phyloP scores from a whole-genome alignment of 371 early-diverging fungal species.

The Choanephora cucurbitarum region DNA sequence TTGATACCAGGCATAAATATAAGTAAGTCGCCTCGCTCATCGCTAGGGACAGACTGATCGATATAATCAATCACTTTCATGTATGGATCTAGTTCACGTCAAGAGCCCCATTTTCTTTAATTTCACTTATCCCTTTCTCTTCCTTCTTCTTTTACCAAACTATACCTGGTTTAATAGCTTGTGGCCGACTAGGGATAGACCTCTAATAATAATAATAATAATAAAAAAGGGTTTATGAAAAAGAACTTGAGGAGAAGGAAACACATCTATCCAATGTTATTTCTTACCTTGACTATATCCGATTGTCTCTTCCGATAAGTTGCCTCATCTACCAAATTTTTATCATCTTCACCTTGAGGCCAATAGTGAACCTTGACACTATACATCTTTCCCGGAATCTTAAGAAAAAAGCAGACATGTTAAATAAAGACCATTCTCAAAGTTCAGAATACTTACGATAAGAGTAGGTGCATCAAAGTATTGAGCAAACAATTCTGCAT shows the following conservation, averaged over 20 bases:
- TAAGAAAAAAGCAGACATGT: neutral
- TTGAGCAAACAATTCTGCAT: conserved; percentile 64
- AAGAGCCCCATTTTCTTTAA: no score
- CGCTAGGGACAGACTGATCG: conserved; percentile 56
- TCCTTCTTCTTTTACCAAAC: neutral
- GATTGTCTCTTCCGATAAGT: conserved; percentile 45
- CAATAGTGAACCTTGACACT: conserved; percentile 53
- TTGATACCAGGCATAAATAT: conserved; percentile 73
- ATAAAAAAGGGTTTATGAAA: neutral
- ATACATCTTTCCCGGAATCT: conserved; percentile 58
- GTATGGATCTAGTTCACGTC: conserved; percentile 48
- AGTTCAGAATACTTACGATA: conserved; percentile 32
- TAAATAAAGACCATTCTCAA: no score
- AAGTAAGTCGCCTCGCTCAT: conserved; percentile 70
- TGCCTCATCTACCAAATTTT: conserved; percentile 58
- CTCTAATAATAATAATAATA: conserved; percentile 14
- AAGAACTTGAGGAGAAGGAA: no score
- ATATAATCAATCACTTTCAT: conserved; percentile 63
- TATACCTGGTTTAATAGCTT: conserved; percentile 47
- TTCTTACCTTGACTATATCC: conserved; percentile 39
- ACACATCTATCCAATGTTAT: no score
- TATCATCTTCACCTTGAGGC: conserved; percentile 45
- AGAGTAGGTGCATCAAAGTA: conserved; percentile 61
- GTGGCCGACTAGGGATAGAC: conserved; percentile 48
- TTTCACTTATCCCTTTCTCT: no score